A percentile compares a stretch with the other conserved stretches of the same genome.
Evolutionary conservation across 805 yeast species (phyloP).

Genomic region (Ogataea ganodermae): DNA sequence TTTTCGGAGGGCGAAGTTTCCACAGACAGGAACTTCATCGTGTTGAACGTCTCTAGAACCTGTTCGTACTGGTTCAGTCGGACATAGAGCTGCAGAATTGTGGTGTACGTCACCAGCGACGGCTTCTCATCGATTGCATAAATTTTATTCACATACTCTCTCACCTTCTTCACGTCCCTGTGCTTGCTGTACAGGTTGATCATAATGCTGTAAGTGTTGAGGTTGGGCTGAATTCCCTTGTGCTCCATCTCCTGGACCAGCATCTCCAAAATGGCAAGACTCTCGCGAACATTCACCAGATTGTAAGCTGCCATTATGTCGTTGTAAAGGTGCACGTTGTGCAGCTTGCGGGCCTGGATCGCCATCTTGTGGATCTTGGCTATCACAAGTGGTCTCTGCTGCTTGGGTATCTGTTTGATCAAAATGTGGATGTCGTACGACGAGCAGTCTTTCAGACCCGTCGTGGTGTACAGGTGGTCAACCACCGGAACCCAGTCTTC

Average conservation of each 20-base stretch:
- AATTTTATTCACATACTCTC: constrained; percentile 42
- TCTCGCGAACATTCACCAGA: constrained; percentile 16
- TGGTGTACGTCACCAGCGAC: constrained; percentile 49
- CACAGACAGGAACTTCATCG: constrained; percentile 77
- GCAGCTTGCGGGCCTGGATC: constrained; percentile 34
- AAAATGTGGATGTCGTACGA: constrained; percentile 39
- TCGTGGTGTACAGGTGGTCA: constrained; percentile 34
- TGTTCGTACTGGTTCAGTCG: constrained; percentile 51
- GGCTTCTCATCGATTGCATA: constrained; percentile 42
- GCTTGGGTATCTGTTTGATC: constrained; percentile 43
- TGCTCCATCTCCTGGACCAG: constrained; percentile 33
- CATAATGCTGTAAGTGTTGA: constrained; percentile 45
- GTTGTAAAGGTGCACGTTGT: constrained; percentile 39
- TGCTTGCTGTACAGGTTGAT: constrained; percentile 48
- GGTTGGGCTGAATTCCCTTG: constrained; percentile 34
- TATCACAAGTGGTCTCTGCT: constrained; percentile 37
- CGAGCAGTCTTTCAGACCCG: constrained; percentile 39
- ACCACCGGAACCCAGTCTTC: constrained; percentile 53
- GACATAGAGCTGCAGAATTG: constrained; percentile 62
- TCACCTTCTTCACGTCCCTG: constrained; percentile 40
- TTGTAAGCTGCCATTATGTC: constrained; percentile 38
- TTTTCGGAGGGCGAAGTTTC: constrained; percentile 65
- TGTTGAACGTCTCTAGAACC: constrained; percentile 75
- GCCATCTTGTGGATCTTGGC: constrained; percentile 41
- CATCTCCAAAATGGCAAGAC: constrained; percentile 35